Conservation (phyloP, 805 yeast species). For the Barnettozyma vustinii region DNA sequence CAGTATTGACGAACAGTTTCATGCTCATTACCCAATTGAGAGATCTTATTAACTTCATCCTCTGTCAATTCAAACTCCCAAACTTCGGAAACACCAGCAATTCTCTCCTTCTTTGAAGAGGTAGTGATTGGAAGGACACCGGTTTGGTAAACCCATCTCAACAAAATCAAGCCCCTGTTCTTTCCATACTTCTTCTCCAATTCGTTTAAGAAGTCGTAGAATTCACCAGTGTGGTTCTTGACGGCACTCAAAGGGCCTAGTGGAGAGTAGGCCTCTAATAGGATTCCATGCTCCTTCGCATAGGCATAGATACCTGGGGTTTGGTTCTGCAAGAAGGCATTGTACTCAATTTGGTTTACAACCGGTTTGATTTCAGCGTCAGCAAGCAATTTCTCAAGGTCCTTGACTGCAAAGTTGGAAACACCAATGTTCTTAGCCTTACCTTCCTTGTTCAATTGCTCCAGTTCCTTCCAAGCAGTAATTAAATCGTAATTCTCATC, state of each 20-base stretch:
- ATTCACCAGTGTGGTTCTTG: slow-evolving; percentile 35
- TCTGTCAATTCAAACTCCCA: slow-evolving; percentile 48
- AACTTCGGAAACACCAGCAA: slow-evolving; percentile 44
- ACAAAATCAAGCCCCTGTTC: slow-evolving; percentile 56
- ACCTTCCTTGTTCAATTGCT: slow-evolving; percentile 44
- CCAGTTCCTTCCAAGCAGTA: slow-evolving; percentile 50
- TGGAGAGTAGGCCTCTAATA: slow-evolving; percentile 64
- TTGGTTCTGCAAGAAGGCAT: slow-evolving; percentile 66
- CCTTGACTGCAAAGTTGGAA: slow-evolving; percentile 48
- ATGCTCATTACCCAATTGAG: slow-evolving; percentile 35
- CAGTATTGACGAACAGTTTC: slow-evolving; percentile 31
- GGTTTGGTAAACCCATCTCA: slow-evolving; percentile 63
- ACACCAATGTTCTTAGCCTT: slow-evolving; percentile 55
- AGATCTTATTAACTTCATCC: slow-evolving; percentile 44
- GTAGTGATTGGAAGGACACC: slow-evolving; percentile 75
- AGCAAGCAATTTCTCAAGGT: slow-evolving; percentile 38
- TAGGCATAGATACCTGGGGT: slow-evolving; percentile 50
- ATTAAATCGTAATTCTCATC: slow-evolving; percentile 35
- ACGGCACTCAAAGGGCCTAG: slow-evolving; percentile 54
- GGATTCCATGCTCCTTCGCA: slow-evolving; percentile 42
- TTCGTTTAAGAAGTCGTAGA: slow-evolving; percentile 34
- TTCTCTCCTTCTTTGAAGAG: slow-evolving; percentile 51
- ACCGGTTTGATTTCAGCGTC: slow-evolving; percentile 40
- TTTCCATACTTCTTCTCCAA: slow-evolving; percentile 53
- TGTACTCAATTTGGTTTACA: slow-evolving; percentile 62